These are phyloP conservation scores for Tricholomella constricta DNA, from an alignment of 768 basidiomycete species.

Conservation along the genomic window DNA sequence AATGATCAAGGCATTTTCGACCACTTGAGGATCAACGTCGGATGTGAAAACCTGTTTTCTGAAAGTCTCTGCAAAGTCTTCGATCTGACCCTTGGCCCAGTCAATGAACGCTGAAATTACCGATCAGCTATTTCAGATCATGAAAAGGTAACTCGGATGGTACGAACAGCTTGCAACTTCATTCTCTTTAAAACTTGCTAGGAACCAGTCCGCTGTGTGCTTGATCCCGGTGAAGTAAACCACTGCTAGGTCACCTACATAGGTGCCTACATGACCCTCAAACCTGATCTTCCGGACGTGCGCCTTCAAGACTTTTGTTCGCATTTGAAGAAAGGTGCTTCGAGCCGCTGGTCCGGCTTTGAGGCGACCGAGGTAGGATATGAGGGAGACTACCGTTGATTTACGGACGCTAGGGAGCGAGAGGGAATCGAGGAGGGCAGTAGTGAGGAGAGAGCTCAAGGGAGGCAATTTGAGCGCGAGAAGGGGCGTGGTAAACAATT, in stretches of 20 bases:
- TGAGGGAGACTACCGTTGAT: slow-evolving; percentile 67
- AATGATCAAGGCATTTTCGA: slow-evolving; percentile 78
- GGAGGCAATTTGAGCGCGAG: slow-evolving; percentile 62
- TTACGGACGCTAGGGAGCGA: slow-evolving; percentile 78
- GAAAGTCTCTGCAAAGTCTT: slow-evolving; percentile 82
- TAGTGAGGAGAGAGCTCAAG: slow-evolving; percentile 67
- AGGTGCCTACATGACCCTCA: slow-evolving; percentile 84
- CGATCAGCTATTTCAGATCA: neutral
- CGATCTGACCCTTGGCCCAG: slow-evolving; percentile 89
- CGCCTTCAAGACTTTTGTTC: slow-evolving; percentile 70
- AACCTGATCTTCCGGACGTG: slow-evolving; percentile 87
- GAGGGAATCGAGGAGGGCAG: slow-evolving; percentile 73
- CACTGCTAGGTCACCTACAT: slow-evolving; percentile 84
- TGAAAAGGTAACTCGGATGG: neutral
- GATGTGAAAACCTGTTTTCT: slow-evolving; percentile 89
- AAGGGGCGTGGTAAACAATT: slow-evolving; percentile 54
- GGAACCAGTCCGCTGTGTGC: slow-evolving; percentile 97
- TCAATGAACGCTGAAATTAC: slow-evolving; percentile 78
- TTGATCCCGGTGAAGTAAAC: slow-evolving; percentile 95
- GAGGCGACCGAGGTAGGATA: slow-evolving; percentile 72
- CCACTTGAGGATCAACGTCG: slow-evolving; percentile 67
- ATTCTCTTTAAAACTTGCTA: slow-evolving; percentile 94
- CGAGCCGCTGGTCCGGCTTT: slow-evolving; percentile 79
- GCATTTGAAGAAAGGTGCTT: slow-evolving; percentile 77
- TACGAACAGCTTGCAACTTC: slow-evolving; percentile 86